These are phyloP conservation scores for Paspalum notatum DNA, from an alignment of 176 grass and related monocot genomes.

Conservation along the genomic window DNA sequence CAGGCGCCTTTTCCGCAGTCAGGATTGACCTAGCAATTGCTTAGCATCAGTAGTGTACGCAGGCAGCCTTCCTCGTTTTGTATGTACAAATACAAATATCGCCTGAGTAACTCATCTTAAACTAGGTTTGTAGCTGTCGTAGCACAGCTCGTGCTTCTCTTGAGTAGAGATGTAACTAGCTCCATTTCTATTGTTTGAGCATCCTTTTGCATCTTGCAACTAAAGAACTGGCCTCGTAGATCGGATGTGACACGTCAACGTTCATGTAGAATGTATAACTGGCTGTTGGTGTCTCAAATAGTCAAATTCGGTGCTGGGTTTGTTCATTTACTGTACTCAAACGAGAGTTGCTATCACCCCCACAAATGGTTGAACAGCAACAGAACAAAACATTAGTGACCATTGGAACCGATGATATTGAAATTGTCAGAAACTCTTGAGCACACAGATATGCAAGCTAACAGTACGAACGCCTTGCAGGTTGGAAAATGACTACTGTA, in stretches of 20 bases:
- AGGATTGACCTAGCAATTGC: conserved; percentile 31
- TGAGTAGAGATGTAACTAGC: conserved; percentile 18
- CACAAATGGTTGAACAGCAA: not conserved
- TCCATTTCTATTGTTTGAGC: not conserved
- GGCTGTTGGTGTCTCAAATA: not conserved
- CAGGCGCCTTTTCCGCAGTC: conserved; percentile 52
- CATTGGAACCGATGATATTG: not conserved
- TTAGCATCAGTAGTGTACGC: not conserved
- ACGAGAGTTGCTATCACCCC: too few species aligned
- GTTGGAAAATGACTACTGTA: not conserved
- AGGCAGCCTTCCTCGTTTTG: not conserved
- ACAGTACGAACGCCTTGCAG: not conserved
- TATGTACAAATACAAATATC: conserved; percentile 27
- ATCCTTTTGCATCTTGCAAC: not conserved
- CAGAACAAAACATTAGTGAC: not conserved
- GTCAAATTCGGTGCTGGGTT: not conserved
- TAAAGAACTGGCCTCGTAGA: not conserved
- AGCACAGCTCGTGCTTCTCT: conserved; percentile 29
- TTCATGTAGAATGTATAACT: not conserved
- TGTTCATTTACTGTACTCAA: not conserved
- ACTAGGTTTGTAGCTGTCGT: conserved; percentile 19
- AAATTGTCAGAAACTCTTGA: not conserved
- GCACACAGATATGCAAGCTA: not conserved
- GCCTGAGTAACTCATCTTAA: not conserved
- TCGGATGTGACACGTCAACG: not conserved